phyloP scores from a whole-genome alignment of 2,329 filamentous ascomycete species.

The Xylariaceae sp. region DNA sequence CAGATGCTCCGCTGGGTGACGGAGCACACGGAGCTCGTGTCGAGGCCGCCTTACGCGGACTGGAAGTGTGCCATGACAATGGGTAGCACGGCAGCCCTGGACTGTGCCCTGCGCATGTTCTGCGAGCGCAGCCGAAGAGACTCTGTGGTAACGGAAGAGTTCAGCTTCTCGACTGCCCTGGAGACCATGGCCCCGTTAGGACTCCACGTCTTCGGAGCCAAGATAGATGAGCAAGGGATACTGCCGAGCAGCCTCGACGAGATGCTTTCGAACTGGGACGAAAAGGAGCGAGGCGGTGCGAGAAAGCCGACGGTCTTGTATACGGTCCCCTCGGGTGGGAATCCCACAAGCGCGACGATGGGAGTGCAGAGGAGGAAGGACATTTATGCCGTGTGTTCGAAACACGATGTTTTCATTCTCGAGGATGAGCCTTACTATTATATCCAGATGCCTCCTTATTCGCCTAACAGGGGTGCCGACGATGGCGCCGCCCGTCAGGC shows the following conservation, averaged over 20 bases:
- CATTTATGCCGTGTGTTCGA: conserved; percentile 72
- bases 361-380: conserved; percentile 59
- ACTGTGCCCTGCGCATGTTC: conserved; percentile 79
- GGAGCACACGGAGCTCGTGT: conserved; percentile 91
- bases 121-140: conserved; percentile 65
- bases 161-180: conserved; percentile 73
- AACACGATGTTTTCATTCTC: conserved; percentile 80
- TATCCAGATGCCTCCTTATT: conserved; percentile 77
- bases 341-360: conserved; percentile 85
- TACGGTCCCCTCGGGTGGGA: conserved; percentile 72
- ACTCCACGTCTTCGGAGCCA: conserved; percentile 44
- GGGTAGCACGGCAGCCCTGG: conserved; percentile 80
- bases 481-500: background rate
- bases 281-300: conserved; percentile 32
- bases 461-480: background rate
- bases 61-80: conserved; percentile 81
- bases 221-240: conserved; percentile 50
- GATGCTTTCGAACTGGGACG: conserved; percentile 46
- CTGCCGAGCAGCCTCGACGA: conserved; percentile 47
- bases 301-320: conserved; percentile 53
- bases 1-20: conserved; percentile 88
- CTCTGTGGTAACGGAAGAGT: conserved; percentile 79
- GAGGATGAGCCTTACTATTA: conserved; percentile 97
- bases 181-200: conserved; percentile 53
- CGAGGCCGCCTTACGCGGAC: conserved; percentile 80